Base-by-base conservation (phyloP, 2,329 filamentous ascomycete species). In the Blastomyces parvus region DNA sequence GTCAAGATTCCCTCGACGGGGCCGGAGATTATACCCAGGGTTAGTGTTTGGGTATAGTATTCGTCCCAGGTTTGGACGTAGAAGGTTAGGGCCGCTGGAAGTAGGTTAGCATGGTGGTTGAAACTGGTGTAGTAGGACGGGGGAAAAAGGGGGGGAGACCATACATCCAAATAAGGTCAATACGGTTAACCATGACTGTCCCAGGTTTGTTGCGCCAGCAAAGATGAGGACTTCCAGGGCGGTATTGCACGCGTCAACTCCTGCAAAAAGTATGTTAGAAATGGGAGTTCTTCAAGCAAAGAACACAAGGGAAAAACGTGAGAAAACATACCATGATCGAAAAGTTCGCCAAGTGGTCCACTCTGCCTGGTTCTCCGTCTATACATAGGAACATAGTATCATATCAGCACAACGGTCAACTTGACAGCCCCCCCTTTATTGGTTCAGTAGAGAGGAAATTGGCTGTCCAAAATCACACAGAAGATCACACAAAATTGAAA, bases 31-130 rank as follows among this genome's bases (percentile, higher is more conserved):
- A 97, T 80, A 64, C 94, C 94, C 6, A 99, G 84, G 1, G 91
- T 97, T 58, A 99, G 84, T 2, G 92, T 94, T 76, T 97, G 92
- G 60, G 94, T 99, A 79, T 97, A 93, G 78, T 97, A 99, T 76
- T 97, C 94, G 73, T 99, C 94, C 94, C 94, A 99, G 42, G 94
- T 97, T 76, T 97, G 94, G 52, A 97, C 88, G 76, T 97, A 97
- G 77, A 99, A 99, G n/a, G 94, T 97, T 70, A 95, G 81, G 64
- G 93, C 85, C 7, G 89, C 88, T 91, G 65, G 14, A 30, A n/a
- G 19, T 33, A 27, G 22, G 59, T 64, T 57, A 64, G 59, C 50
- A 42, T 25, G 57, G 40, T 27, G 22, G 40, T 19, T 19, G n/a
- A 33, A 27, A 55, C 3, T 22, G 7, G 25, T 13, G 22, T 25